These are phyloP conservation scores for Colletotrichum neosansevieriae DNA, from an alignment of 2,329 filamentous ascomycete species.

Conservation along the genomic window DNA sequence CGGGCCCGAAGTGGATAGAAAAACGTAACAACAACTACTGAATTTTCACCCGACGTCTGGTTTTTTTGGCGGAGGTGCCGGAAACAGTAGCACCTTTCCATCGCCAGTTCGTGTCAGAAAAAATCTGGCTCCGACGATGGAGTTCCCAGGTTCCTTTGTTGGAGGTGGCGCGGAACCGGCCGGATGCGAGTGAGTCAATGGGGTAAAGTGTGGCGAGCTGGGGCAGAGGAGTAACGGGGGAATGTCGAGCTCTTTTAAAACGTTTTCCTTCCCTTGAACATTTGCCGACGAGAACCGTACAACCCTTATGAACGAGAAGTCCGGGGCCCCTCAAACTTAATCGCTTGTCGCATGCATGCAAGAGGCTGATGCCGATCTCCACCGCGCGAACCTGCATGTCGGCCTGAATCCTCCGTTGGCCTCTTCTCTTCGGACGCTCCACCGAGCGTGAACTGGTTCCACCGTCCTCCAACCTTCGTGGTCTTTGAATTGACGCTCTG, in stretches of 20 bases:
- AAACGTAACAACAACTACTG: constrained; percentile 41
- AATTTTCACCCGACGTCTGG: constrained; percentile 33
- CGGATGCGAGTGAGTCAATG: constrained; percentile 31
- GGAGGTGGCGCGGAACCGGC: constrained; percentile 24
- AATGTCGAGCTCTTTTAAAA: constrained; percentile 17
- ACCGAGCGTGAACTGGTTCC: constrained; percentile 30
- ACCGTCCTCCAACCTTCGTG: constrained; percentile 1
- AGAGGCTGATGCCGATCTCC: constrained; percentile 19
- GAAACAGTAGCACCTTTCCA: constrained; percentile 25
- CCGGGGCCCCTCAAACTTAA: constrained; percentile 40
- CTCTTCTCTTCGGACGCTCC: constrained; percentile 15
- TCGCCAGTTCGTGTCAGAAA: constrained; percentile 25
- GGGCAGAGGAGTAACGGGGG: background rate
- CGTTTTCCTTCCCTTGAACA: background rate
- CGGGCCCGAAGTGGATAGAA: constrained; percentile 39
- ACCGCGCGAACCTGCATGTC: constrained; percentile 16
- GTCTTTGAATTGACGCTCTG: background rate
- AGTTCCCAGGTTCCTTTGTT: background rate
- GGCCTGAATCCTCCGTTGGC: constrained; percentile 1
- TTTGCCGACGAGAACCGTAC: constrained; percentile 25
- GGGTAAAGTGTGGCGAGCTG: background rate
- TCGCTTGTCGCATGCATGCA: constrained; percentile 13
- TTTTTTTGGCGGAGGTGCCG: constrained; percentile 36
- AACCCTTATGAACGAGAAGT: constrained; percentile 12
- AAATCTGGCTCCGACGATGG: constrained; percentile 6